Conservation (phyloP, 2,329 filamentous ascomycete species). For the Phaeosphaeriaceae sp. region DNA sequence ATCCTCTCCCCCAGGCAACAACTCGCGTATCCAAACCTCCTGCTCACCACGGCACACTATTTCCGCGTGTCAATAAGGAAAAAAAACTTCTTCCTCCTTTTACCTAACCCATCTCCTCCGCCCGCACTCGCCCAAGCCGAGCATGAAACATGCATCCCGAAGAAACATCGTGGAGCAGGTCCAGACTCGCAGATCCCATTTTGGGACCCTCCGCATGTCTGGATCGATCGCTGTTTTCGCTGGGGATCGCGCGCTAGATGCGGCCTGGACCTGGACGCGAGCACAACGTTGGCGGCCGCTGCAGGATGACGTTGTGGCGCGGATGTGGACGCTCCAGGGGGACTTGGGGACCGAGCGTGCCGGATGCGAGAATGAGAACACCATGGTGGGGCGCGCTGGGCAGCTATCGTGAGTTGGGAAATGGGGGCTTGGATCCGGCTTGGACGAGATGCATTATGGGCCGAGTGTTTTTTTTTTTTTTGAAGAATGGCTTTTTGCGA, state of each 20-base stretch:
- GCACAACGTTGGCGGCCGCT: constrained; percentile 15
- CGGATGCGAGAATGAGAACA: neutral
- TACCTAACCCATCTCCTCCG: neutral
- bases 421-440: neutral
- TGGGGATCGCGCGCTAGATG: constrained; percentile 11
- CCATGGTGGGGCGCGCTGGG: neutral
- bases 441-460: neutral
- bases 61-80: neutral
- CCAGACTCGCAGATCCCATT: neutral
- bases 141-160: neutral
- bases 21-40: neutral
- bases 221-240: constrained; percentile 17
- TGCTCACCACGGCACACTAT: neutral
- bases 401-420: neutral
- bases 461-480: no score
- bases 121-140: neutral
- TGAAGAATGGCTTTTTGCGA: no score
- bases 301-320: constrained; percentile 17
- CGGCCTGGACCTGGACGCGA: constrained; percentile 1
- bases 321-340: neutral
- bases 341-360: neutral
- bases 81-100: neutral
- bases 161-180: neutral
- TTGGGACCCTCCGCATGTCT: neutral
- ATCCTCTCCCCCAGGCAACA: neutral